Percentiles rank a stretch among this genome's conserved stretches.
Conservation (phyloP, 169 alveolate species). For the Plasmodium adleri region DNA sequence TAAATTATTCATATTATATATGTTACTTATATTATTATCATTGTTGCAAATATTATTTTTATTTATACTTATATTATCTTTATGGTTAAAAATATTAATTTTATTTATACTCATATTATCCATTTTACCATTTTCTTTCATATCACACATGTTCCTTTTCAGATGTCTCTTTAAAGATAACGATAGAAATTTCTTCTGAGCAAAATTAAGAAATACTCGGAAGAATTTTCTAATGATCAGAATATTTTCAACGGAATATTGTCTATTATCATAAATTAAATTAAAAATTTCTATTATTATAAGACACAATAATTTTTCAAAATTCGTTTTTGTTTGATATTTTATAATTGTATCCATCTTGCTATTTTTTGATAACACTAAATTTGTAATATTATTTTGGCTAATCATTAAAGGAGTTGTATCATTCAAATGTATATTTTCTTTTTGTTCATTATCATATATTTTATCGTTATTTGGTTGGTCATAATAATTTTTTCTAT, state of each 20-base stretch:
- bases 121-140: neutral
- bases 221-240: constrained; percentile 66
- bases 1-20: no score
- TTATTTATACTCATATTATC: neutral
- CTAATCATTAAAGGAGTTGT: constrained; percentile 1
- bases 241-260: constrained; percentile 45
- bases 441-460: neutral
- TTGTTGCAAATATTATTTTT: neutral
- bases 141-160: neutral
- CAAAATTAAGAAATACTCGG: constrained; percentile 48
- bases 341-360: constrained; percentile 41
- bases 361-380: constrained; percentile 32
- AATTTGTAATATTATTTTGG: constrained; percentile 1
- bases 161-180: constrained; percentile 14
- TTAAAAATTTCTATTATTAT: constrained; percentile 70
- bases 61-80: neutral
- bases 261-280: constrained; percentile 49
- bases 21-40: neutral
- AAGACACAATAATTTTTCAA: constrained; percentile 52
- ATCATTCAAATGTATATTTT: neutral
- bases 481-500: neutral
- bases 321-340: constrained; percentile 54
- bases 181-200: constrained; percentile 52
- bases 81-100: neutral
- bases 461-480: neutral